Conservation (phyloP, 192 early-diverging fungal genomes). For the Spizellomyces punctatus region DNA sequence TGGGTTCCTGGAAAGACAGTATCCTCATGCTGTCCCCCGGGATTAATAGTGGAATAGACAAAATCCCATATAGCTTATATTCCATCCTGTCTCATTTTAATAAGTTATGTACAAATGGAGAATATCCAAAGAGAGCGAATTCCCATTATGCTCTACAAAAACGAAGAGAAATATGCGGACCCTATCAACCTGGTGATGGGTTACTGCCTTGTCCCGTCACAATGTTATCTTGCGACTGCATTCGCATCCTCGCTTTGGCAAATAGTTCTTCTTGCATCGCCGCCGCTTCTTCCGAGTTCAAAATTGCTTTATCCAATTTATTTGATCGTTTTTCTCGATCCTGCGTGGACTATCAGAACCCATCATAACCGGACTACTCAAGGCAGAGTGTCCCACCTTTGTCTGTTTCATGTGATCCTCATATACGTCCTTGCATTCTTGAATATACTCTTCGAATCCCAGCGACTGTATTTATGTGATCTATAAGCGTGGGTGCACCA, state of each 20-base stretch:
- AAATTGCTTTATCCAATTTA: slow-evolving; percentile 76
- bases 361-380: slow-evolving; percentile 1
- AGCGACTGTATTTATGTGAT: slow-evolving; percentile 53
- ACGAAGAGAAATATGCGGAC: no score
- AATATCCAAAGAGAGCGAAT: no score
- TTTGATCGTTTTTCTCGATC: slow-evolving; percentile 82
- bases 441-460: slow-evolving; percentile 90
- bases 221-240: slow-evolving; percentile 29
- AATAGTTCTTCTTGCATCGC: slow-evolving; percentile 85
- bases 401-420: slow-evolving; percentile 87
- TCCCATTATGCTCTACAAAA: no score
- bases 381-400: slow-evolving; percentile 53
- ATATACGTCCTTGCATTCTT: slow-evolving; percentile 83
- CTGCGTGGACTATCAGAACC: slow-evolving; percentile 38
- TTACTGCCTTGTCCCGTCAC: background rate
- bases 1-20: background rate
- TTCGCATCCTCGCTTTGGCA: slow-evolving; percentile 72
- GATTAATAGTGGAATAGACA: no score
- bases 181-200: background rate
- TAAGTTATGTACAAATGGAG: no score
- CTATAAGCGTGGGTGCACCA: background rate
- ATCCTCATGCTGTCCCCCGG: slow-evolving; percentile 2
- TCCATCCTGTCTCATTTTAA: no score
- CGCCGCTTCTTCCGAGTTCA: slow-evolving; percentile 83
- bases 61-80: no score